Base-by-base conservation (phyloP, 2,329 filamentous ascomycete genomes). In the Fusarium sp. region DNA sequence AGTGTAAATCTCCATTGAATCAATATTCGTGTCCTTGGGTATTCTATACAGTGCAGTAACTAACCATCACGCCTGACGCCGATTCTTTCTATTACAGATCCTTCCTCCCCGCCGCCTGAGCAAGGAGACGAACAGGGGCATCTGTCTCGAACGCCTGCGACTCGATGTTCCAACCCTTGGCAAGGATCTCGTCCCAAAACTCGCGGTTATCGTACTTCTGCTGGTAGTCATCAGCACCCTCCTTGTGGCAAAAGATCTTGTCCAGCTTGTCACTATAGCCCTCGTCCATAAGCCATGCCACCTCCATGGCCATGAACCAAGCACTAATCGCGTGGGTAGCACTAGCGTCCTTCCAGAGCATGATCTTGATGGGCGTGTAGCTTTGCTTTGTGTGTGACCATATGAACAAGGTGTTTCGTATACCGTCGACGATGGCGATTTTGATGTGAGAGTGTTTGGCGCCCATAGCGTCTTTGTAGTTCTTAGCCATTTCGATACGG, bases 401-500 rank as follows among this genome's bases (percentile, higher is more conserved):
- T 18, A 80, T 63, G 31, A 79, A 76, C 1, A 72, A 67, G 11
- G 73, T 77, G 41, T 74, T 71, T 42, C 69, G 69, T 4, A 66
- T 47, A 7, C 77, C 75, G 40, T 79, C 77, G 3, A 77, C 61
- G 8, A 76, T 68, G 29, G 72, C 45, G 11, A 73, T 64, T 18
- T 72, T 69, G 53, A 70, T 48, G 15, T 57, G 43, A 0, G 52
- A 20, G 11, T 64, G 56, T 18, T 57, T 53, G 23, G 53, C 56
- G 14, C 72, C 72, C 61, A 76, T 71, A 17, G 77, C 76, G 18
- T 82, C 76, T 35, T 75, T 76, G 61, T 84, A 86, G 58, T 74
- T 81, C 9, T 68, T 61, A 1, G 81, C 81, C 54, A 76, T 82
- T 55, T 75, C 85, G 71, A 81, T 82, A 60, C 75, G 69, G 6